These are phyloP conservation scores for Metschnikowia chrysomelidarum DNA, from an alignment of 805 yeast genomes.

Conservation along the genomic window DNA sequence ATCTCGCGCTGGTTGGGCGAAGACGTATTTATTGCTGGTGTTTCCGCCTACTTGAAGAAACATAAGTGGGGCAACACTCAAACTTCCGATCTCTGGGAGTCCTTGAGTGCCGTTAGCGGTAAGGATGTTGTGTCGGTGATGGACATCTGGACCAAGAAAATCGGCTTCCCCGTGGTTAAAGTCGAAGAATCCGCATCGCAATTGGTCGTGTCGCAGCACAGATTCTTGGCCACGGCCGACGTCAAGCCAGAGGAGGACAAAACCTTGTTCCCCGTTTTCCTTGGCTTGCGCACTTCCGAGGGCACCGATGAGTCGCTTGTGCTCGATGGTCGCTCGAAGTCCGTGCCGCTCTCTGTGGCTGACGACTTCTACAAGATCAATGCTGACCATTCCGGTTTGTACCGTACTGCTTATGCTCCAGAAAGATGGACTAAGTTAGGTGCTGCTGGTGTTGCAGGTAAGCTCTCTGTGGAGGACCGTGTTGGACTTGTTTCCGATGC, in stretches of 20 bases:
- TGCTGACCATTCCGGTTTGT: conserved; percentile 72
- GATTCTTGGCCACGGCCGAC: conserved; percentile 76
- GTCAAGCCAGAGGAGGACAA: conserved; percentile 72
- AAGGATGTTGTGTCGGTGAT: conserved; percentile 69
- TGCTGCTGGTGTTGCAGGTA: conserved; percentile 52
- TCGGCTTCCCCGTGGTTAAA: conserved; percentile 72
- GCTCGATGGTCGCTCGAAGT: conserved; percentile 43
- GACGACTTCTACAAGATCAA: conserved; percentile 67
- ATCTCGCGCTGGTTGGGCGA: conserved; percentile 77
- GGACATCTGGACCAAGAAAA: conserved; percentile 78
- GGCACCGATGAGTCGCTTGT: conserved; percentile 62
- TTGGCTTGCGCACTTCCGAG: conserved; percentile 55
- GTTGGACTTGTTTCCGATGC: conserved; percentile 82
- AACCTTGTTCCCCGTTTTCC: conserved; percentile 66
- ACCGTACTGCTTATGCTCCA: conserved; percentile 67
- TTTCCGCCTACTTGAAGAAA: conserved; percentile 69
- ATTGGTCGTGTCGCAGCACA: conserved; percentile 62
- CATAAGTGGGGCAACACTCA: conserved; percentile 77
- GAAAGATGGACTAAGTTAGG: conserved; percentile 72
- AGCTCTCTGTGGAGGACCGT: conserved; percentile 71
- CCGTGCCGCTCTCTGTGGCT: conserved; percentile 37
- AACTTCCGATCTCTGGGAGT: conserved; percentile 75
- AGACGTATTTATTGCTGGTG: conserved; percentile 74
- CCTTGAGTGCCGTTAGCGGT: conserved; percentile 67
- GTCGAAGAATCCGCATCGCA: conserved; percentile 49